A percentile compares a stretch with the other conserved stretches of the same genome.
Conservation (phyloP, 371 early-diverging fungal species). For the Chytridiales sp. region DNA sequence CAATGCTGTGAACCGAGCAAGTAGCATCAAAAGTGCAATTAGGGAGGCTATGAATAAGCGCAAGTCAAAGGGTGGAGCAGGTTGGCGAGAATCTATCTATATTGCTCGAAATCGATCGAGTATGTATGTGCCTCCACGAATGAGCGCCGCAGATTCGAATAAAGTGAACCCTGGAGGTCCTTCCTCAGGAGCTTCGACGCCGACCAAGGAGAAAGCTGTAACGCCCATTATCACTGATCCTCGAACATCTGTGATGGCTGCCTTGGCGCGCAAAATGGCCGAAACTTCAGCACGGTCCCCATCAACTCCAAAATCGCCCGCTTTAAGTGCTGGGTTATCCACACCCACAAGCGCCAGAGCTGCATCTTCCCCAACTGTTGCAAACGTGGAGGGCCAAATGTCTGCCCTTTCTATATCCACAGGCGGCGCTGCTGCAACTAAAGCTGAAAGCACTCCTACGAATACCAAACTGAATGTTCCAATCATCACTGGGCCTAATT, state of each 20-base stretch:
- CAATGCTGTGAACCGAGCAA: neutral
- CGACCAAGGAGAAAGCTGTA: neutral
- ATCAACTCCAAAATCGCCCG: too few relatives aligned
- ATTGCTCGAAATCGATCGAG: constrained; percentile 6
- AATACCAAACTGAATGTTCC: too few relatives aligned
- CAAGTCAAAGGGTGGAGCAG: neutral
- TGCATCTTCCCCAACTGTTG: neutral
- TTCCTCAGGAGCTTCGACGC: neutral
- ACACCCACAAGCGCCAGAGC: neutral
- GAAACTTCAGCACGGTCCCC: too few relatives aligned
- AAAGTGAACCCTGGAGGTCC: too few relatives aligned
- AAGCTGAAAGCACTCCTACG: neutral
- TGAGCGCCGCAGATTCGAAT: neutral
- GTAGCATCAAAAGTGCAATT: constrained; percentile 5
- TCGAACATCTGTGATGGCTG: too few relatives aligned
- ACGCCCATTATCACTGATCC: neutral
- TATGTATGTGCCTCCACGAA: neutral
- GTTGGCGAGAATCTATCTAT: too few relatives aligned
- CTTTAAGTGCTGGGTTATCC: neutral
- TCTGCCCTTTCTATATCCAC: neutral
- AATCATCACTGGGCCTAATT: too few relatives aligned
- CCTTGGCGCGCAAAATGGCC: too few relatives aligned
- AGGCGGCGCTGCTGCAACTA: neutral
- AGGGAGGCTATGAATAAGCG: constrained; percentile 10
- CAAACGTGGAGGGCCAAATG: neutral